Conservation (phyloP, 768 basidiomycete species). For the Lactarius akahatsu region DNA sequence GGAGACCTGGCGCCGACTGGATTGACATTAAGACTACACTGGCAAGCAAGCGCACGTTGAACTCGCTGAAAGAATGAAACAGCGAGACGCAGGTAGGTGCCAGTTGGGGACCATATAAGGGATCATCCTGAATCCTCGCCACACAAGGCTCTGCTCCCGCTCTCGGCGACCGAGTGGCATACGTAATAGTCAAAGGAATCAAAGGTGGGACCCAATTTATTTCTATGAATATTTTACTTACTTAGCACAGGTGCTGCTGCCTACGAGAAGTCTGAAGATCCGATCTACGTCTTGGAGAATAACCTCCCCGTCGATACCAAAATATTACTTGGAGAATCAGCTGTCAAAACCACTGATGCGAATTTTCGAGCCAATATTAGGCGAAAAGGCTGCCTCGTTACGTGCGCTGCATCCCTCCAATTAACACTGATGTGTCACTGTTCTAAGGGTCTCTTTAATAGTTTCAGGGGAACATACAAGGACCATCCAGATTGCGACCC, state of each 20-base stretch:
- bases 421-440: background rate
- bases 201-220: conserved; percentile 54
- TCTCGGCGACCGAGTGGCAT: conserved; percentile 98
- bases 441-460: conserved; percentile 36
- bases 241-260: conserved; percentile 79
- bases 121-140: background rate
- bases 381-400: conserved; percentile 83
- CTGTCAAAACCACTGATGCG: conserved; percentile 95
- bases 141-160: conserved; percentile 85
- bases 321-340: conserved; percentile 98
- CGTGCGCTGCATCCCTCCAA: conserved; percentile 47
- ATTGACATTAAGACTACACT: conserved; percentile 64
- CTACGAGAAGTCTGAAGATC: conserved; percentile 98
- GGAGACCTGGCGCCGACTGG: background rate
- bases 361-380: conserved; percentile 97
- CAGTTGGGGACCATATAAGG: conserved; percentile 1
- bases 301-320: conserved; percentile 97
- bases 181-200: conserved; percentile 95
- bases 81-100: conserved; percentile 80
- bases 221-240: background rate
- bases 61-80: conserved; percentile 91
- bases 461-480: conserved; percentile 97
- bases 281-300: conserved; percentile 95
- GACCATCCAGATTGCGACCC: conserved; percentile 94
- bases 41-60: conserved; percentile 97